phyloP scores from a whole-genome alignment of 2,329 filamentous ascomycete species.

The Apiospora marii region DNA sequence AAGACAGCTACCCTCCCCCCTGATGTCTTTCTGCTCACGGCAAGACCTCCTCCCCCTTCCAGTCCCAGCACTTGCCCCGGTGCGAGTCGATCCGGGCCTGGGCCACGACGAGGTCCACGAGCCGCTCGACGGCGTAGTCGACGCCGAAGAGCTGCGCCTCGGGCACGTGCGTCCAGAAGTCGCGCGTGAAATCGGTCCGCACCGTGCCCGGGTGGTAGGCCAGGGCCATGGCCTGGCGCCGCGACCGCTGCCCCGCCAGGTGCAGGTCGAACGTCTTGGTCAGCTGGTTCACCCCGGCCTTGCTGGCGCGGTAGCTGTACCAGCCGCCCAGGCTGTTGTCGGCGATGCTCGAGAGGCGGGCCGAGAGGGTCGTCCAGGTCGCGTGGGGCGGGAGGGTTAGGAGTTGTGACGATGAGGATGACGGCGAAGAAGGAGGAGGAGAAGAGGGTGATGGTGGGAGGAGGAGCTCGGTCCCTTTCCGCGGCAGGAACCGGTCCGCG shows the following conservation, averaged over 20 bases:
- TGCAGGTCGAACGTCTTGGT: conserved; percentile 76
- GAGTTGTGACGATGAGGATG: conserved; percentile 19
- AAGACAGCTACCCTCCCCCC: too few relatives aligned
- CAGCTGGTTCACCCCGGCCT: conserved; percentile 76
- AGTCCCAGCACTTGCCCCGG: conserved; percentile 74
- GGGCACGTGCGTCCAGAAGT: conserved; percentile 73
- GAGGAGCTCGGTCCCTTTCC: conserved; percentile 54
- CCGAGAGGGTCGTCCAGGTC: conserved; percentile 78
- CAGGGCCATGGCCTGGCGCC: conserved; percentile 70
- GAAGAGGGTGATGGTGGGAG: background rate
- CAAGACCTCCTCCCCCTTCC: conserved; percentile 69
- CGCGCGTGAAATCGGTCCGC: conserved; percentile 74
- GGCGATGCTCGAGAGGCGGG: conserved; percentile 76
- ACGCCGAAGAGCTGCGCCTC: conserved; percentile 70
- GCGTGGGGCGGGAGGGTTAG: conserved; percentile 59
- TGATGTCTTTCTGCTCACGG: conserved; percentile 51
- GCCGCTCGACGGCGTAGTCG: conserved; percentile 69
- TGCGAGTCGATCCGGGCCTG: conserved; percentile 54
- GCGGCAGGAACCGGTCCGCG: conserved; percentile 68
- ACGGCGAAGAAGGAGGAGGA: background rate
- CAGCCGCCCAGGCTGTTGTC: conserved; percentile 81
- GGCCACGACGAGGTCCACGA: conserved; percentile 65
- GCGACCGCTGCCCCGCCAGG: conserved; percentile 59
- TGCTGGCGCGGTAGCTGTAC: conserved; percentile 82
- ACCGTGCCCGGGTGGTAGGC: conserved; percentile 84